Conservation (phyloP, 129 eudicot genomes). For the Escallonia herrerae region DNA sequence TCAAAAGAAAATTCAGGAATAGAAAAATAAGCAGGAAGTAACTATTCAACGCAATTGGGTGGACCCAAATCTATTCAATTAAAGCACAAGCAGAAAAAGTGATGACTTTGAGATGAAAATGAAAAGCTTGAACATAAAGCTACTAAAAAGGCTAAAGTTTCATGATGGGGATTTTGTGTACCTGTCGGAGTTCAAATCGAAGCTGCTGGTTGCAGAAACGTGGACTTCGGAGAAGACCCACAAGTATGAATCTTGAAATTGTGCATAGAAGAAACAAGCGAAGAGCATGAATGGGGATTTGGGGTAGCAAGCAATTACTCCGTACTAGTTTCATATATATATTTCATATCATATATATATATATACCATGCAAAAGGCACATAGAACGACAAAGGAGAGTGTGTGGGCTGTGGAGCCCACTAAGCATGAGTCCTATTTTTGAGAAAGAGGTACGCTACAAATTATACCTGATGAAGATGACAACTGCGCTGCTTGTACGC, state of each 20-base stretch:
- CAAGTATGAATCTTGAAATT: neutral
- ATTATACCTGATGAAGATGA: too few species aligned
- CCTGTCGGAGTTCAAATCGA: neutral
- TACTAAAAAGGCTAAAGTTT: neutral
- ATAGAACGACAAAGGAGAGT: neutral
- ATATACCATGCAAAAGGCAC: neutral
- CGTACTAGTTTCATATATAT: too few species aligned
- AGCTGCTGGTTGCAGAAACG: neutral
- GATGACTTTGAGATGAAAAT: too few species aligned
- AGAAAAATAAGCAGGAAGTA: neutral
- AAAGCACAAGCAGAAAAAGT: neutral
- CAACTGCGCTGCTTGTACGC: too few species aligned
- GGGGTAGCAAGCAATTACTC: neutral
- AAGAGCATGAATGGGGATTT: neutral
- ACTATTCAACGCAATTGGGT: neutral
- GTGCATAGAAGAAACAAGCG: neutral
- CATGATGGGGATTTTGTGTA: neutral
- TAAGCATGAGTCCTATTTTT: too few species aligned
- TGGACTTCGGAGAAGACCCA: neutral
- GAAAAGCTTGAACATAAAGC: neutral
- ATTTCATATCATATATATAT: too few species aligned
- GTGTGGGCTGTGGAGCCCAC: constrained; percentile 3
- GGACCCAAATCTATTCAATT: neutral
- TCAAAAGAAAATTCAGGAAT: neutral
- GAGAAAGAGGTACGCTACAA: too few species aligned